Evolutionary conservation across 371 early-diverging fungal genomes (phyloP), one percentile per base, ranked within the genome.

Genomic region (Zopfochytrium polystomum): DNA sequence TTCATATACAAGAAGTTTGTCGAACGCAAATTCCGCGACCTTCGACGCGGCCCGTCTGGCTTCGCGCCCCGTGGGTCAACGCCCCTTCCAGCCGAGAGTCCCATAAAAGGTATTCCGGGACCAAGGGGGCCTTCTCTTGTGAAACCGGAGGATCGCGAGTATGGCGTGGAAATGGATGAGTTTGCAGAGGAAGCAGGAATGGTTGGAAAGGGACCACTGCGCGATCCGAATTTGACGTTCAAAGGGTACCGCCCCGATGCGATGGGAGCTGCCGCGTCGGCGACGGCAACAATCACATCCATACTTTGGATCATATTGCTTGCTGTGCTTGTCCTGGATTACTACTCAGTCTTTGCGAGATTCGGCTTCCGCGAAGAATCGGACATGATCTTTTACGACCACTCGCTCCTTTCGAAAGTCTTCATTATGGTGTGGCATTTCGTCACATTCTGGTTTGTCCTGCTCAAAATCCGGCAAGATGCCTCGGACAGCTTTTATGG

Each of bases 351-450:
- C n/a, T 66, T 84, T 55, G 52, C 70, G 30, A 60, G 74, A 18
- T 60, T 60, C 31, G 62, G 60, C 18, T 73, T 68, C 50, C 59
- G 66, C 25, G 69, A 68, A n/a, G 62, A 66, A 33, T 58, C 65
- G 2, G 62, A 65, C 33, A 52, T 74, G 51, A 27, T 83, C 9
- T 82, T 86, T 59, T 73, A 77, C 47, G 67, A 80, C 60, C 79
- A 81, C 22, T 79, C 83, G 52, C 65, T 79, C 30, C 79, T 84
- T 2, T 82, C 82, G 48, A 71, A 76, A 25, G 80, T 83, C 34
- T 87, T 87, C 56, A 80, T 84, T 51, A 74, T 84, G n/a, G 73
- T 85, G 25, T 89, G 90, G 90, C 85, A 85, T 49, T 46, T 87
- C 51, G 67, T 80, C 5, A 79, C 78, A 0, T 65, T 84, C 25